These are phyloP conservation scores for Zymoseptoria tritici DNA, from an alignment of 2,329 filamentous ascomycete species.

Conservation along the genomic window DNA sequence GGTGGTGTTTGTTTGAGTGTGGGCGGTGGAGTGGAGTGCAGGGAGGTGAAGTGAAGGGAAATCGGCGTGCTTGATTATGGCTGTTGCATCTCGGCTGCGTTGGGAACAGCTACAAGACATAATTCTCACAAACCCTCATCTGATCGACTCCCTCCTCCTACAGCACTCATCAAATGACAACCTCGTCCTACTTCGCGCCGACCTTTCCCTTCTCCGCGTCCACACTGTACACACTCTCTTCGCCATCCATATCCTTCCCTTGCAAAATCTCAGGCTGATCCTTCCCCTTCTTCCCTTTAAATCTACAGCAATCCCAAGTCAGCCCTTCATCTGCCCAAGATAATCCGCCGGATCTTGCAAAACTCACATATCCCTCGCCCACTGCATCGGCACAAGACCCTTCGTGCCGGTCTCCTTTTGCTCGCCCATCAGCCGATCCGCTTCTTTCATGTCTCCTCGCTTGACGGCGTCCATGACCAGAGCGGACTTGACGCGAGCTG, in stretches of 20 bases:
- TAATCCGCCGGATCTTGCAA: not conserved
- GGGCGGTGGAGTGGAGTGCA: no score
- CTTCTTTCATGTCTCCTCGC: slow-evolving; percentile 20
- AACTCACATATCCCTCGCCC: not conserved
- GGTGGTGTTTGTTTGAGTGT: no score
- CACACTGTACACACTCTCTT: not conserved
- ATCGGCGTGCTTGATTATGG: no score
- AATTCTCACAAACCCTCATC: no score
- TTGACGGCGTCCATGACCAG: slow-evolving; percentile 23
- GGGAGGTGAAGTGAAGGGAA: no score
- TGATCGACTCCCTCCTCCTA: no score
- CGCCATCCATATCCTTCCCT: not conserved
- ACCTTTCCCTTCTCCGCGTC: not conserved
- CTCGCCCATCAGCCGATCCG: slow-evolving; percentile 18
- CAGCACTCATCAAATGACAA: not conserved
- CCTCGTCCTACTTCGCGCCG: not conserved
- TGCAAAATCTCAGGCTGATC: not conserved
- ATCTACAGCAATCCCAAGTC: not conserved
- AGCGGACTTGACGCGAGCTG: slow-evolving; percentile 16
- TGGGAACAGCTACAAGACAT: no score
- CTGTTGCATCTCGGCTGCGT: no score
- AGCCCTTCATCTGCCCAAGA: not conserved
- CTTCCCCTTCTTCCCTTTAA: not conserved
- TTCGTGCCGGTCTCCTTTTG: slow-evolving; percentile 8
- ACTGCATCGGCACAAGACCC: slow-evolving; percentile 1